These are phyloP conservation scores for Lipomyces lipofer DNA, from an alignment of 805 yeast species.

Conservation along the genomic window DNA sequence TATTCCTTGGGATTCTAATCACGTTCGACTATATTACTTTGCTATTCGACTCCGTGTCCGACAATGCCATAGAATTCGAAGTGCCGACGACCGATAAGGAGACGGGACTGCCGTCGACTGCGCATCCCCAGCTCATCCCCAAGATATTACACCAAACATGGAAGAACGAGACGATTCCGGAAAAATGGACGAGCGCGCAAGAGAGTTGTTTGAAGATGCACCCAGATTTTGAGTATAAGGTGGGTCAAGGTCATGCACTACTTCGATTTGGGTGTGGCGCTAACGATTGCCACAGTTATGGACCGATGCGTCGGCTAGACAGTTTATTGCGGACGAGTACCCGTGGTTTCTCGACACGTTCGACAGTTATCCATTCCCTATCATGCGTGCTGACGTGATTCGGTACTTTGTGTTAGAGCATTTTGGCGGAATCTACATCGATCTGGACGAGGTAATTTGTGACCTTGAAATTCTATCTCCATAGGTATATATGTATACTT, in stretches of 20 bases:
- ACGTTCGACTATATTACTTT: constrained; percentile 30
- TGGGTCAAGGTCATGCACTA: background rate
- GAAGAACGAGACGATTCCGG: constrained; percentile 76
- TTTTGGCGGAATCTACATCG: constrained; percentile 88
- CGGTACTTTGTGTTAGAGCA: constrained; percentile 80
- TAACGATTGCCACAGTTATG: constrained; percentile 53
- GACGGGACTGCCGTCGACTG: constrained; percentile 8
- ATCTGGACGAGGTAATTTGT: constrained; percentile 72
- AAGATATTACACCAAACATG: constrained; percentile 93
- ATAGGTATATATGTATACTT: no score
- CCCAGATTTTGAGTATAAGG: constrained; percentile 76
- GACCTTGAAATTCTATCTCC: no score
- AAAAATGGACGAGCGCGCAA: constrained; percentile 76
- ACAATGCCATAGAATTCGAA: constrained; percentile 28
- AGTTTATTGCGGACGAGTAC: constrained; percentile 74
- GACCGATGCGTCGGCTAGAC: constrained; percentile 83
- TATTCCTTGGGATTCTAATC: constrained; percentile 21
- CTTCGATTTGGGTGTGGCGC: background rate
- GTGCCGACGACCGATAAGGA: constrained; percentile 16
- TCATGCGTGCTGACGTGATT: constrained; percentile 87
- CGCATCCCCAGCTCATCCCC: constrained; percentile 60
- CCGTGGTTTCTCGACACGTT: constrained; percentile 85
- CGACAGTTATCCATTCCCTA: constrained; percentile 75
- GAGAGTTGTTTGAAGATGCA: constrained; percentile 73
- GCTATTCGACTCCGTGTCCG: constrained; percentile 31